phyloP scores from a whole-genome alignment of 805 yeast genomes.

The Candida sanyiensis region DNA sequence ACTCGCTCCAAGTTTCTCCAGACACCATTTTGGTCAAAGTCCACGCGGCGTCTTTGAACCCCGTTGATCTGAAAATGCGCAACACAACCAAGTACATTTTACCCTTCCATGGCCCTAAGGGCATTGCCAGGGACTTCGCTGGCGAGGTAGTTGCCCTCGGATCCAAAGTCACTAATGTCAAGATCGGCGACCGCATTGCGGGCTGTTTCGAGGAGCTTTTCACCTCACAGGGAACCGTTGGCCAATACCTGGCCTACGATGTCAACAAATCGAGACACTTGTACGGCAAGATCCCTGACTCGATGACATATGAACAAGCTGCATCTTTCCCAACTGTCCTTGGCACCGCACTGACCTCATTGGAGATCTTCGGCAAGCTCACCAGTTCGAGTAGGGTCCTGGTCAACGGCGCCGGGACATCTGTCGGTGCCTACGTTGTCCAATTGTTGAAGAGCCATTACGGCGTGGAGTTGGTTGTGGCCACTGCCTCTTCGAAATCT shows the following conservation, averaged over 20 bases:
- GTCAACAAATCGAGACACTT: conserved; percentile 14
- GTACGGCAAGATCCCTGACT: conserved; percentile 36
- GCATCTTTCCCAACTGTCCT: conserved; percentile 61
- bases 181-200: too few relatives aligned
- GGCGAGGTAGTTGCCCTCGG: too few relatives aligned
- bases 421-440: conserved; percentile 55
- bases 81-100: too few relatives aligned
- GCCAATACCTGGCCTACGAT: conserved; percentile 34
- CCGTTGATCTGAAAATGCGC: too few relatives aligned
- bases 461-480: conserved; percentile 46
- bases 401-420: conserved; percentile 69
- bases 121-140: too few relatives aligned
- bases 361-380: conserved; percentile 29
- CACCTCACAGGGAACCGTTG: conserved; percentile 35
- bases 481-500: conserved; percentile 48
- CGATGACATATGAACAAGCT: conserved; percentile 41
- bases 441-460: conserved; percentile 50
- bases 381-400: conserved; percentile 44
- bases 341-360: conserved; percentile 52
- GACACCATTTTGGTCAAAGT: too few relatives aligned
- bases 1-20: too few relatives aligned
- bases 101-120: too few relatives aligned
- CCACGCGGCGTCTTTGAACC: too few relatives aligned
- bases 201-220: conserved; percentile 18
- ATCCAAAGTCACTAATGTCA: too few relatives aligned